Evolutionary conservation across 306 rosid species (phyloP).

Genomic region (Casuarina glauca): DNA sequence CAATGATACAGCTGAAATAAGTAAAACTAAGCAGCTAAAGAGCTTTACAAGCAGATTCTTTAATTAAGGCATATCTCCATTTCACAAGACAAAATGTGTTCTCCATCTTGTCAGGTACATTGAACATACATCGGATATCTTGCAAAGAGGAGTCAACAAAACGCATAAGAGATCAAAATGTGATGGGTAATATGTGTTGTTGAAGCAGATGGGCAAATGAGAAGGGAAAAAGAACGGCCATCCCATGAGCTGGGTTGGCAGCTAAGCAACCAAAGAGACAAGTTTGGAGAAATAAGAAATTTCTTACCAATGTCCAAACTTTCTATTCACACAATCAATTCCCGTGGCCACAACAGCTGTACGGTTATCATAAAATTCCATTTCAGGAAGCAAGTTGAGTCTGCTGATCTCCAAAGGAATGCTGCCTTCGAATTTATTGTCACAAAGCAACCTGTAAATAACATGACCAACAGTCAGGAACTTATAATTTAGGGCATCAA

Average conservation of each 20-base stretch:
- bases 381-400: slow-evolving; percentile 41
- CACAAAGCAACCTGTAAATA: slow-evolving; percentile 55
- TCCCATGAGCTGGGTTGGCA: not conserved
- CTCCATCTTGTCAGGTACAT: not conserved
- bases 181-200: not conserved
- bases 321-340: slow-evolving; percentile 53
- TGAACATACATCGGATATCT: not conserved
- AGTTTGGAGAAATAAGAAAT: not conserved
- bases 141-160: not conserved
- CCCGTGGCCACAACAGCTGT: slow-evolving; percentile 33
- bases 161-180: not conserved
- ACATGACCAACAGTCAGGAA: slow-evolving; percentile 26
- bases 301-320: slow-evolving; percentile 66
- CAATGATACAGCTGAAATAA: not conserved
- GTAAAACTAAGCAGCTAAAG: slow-evolving; percentile 2
- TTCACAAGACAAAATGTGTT: not conserved
- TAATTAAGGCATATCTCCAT: not conserved
- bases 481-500: slow-evolving; percentile 8
- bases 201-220: not conserved
- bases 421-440: slow-evolving; percentile 57
- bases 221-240: too few relatives aligned
- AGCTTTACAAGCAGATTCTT: not conserved
- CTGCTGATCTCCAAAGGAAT: slow-evolving; percentile 48
- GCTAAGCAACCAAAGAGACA: not conserved
- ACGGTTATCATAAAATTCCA: slow-evolving; percentile 45